Evolutionary conservation across 768 basidiomycete species (phyloP).

Genomic region (Hericium alpestre): DNA sequence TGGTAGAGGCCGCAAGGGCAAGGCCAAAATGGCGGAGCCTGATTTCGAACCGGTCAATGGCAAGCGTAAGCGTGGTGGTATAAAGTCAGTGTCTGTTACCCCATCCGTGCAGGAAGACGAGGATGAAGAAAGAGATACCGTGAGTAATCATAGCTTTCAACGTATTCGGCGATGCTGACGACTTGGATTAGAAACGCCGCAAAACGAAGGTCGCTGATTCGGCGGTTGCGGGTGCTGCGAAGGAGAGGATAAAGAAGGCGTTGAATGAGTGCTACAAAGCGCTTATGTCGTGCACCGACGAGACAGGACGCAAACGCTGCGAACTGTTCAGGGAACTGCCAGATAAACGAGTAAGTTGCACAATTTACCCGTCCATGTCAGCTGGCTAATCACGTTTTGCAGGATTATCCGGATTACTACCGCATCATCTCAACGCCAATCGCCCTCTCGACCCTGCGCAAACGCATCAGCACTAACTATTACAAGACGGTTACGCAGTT

Average conservation of each 20-base stretch:
- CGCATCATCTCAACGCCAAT: slow-evolving; percentile 82
- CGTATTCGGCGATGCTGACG: slow-evolving; percentile 1
- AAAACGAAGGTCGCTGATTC: slow-evolving; percentile 60
- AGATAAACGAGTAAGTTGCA: slow-evolving; percentile 48
- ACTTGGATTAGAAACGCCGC: slow-evolving; percentile 61
- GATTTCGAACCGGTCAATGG: slow-evolving; percentile 29
- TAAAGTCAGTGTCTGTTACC: slow-evolving; percentile 67
- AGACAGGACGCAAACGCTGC: slow-evolving; percentile 67
- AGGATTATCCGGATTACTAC: slow-evolving; percentile 93
- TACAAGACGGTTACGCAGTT: slow-evolving; percentile 71
- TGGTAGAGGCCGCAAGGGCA: slow-evolving; percentile 44
- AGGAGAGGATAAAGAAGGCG: slow-evolving; percentile 75
- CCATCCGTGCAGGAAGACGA: slow-evolving; percentile 68
- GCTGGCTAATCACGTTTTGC: slow-evolving; percentile 11
- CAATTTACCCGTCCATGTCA: background rate
- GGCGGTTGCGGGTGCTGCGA: slow-evolving; percentile 23
- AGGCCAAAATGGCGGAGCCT: slow-evolving; percentile 38
- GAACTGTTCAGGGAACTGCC: slow-evolving; percentile 86
- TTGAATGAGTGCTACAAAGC: slow-evolving; percentile 70
- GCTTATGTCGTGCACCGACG: slow-evolving; percentile 61
- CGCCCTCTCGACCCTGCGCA: slow-evolving; percentile 76
- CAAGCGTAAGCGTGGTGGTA: slow-evolving; percentile 62
- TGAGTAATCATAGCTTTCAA: slow-evolving; percentile 23
- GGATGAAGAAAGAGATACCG: slow-evolving; percentile 62
- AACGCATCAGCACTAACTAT: slow-evolving; percentile 50